Evolutionary conservation across 2,329 filamentous ascomycete genomes (phyloP).

Genomic region (Laburnicola sp.): DNA sequence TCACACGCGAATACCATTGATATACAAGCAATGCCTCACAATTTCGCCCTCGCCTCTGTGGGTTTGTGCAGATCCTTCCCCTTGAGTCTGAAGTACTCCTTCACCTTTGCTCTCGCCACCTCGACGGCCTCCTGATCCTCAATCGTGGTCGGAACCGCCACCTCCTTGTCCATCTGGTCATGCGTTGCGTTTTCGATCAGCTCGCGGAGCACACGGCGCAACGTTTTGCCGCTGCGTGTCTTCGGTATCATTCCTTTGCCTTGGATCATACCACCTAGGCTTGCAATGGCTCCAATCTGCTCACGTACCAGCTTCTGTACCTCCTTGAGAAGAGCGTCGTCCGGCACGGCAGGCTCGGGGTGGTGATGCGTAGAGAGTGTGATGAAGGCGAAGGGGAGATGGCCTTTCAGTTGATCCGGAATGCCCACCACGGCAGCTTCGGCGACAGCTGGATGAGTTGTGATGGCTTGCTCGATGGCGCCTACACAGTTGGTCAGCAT

Average conservation of each 20-base stretch:
- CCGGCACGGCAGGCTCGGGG: constrained; percentile 56
- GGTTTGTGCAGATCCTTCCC: constrained; percentile 43
- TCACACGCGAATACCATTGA: too few relatives aligned
- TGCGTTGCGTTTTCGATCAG: constrained; percentile 79
- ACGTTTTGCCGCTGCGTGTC: constrained; percentile 88
- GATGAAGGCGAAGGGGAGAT: constrained; percentile 89
- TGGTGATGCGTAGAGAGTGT: constrained; percentile 59
- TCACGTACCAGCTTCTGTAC: constrained; percentile 72
- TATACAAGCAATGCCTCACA: too few relatives aligned
- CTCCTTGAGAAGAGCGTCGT: constrained; percentile 58
- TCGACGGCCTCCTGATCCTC: constrained; percentile 78
- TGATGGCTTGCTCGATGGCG: constrained; percentile 87
- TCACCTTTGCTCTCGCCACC: constrained; percentile 70
- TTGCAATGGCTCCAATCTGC: constrained; percentile 86
- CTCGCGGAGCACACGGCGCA: constrained; percentile 79
- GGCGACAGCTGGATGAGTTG: constrained; percentile 74
- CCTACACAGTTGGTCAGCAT: constrained; percentile 56
- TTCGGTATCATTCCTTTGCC: constrained; percentile 87
- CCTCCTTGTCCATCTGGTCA: constrained; percentile 70
- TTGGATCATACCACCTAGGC: constrained; percentile 81
- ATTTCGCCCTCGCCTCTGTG: constrained; percentile 48
- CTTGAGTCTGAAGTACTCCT: constrained; percentile 70
- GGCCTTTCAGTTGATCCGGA: constrained; percentile 83
- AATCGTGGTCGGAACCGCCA: constrained; percentile 79
- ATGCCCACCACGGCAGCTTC: constrained; percentile 87